Evolutionary conservation across 2,329 filamentous ascomycete genomes (phyloP).

Genomic region (Berkeleyomyces rouxiae): DNA sequence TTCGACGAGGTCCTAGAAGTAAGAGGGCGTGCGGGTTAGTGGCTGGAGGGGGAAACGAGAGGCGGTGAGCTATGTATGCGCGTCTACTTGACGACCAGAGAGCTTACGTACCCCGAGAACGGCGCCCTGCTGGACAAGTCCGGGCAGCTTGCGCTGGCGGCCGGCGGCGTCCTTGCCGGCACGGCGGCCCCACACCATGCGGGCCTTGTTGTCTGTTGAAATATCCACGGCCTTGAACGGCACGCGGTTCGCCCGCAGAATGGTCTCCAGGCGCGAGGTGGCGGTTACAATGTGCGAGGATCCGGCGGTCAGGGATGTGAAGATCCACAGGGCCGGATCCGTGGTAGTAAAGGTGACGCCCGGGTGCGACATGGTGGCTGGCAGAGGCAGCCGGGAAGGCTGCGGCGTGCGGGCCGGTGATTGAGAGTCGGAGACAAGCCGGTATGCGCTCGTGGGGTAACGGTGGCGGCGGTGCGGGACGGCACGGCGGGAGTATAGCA

Average conservation of each 20-base stretch:
- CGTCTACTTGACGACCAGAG: not conserved
- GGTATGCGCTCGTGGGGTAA: not conserved
- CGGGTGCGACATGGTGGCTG: conserved; percentile 15
- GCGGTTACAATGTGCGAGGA: conserved; percentile 94
- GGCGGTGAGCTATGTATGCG: not conserved
- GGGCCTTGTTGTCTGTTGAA: conserved; percentile 74
- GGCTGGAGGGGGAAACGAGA: not conserved
- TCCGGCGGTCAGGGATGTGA: conserved; percentile 88
- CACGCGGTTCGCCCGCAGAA: conserved; percentile 84
- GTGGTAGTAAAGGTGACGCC: conserved; percentile 32
- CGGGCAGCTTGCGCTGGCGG: conserved; percentile 62
- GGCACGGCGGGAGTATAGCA: not conserved
- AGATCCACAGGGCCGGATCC: conserved; percentile 73
- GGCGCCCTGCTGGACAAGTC: conserved; percentile 69
- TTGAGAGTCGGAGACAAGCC: not conserved
- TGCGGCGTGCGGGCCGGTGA: conserved; percentile 13
- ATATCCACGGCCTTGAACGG: conserved; percentile 87
- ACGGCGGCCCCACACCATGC: conserved; percentile 74
- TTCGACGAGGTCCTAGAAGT: conserved; percentile 64
- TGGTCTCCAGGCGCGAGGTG: conserved; percentile 88
- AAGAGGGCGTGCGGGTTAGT: not conserved
- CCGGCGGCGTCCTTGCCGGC: conserved; percentile 53
- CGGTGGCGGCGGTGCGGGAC: not conserved
- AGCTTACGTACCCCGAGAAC: conserved; percentile 62
- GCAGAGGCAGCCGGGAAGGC: not conserved